Base-by-base conservation (phyloP, 2,329 filamentous ascomycete genomes). In the Fusarium sp. region DNA sequence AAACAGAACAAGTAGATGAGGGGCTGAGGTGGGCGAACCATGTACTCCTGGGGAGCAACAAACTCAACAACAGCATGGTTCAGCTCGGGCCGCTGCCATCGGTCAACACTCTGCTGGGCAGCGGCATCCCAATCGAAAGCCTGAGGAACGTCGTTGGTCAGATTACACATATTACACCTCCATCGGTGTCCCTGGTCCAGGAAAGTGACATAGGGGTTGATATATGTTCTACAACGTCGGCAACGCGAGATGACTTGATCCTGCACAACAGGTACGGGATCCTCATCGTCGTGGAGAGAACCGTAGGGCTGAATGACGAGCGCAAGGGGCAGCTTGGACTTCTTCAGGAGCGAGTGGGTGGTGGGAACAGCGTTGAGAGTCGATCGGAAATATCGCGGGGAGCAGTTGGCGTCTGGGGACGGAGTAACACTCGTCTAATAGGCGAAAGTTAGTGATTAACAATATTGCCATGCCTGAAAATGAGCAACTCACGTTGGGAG, bases 121-220 rank as follows among this genome's bases (percentile, higher is more conserved):
- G 94, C 92, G 39, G 94, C 92, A 83, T 99, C 96, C 96, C 96
- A 99, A 82, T 99, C 96, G 76, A 99, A 99, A 42, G 95, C 95
- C 84, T 99, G 96, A n/a, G 96, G 96, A 44, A 98, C 96, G 78
- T 99, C 96, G 82, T 99, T 99, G 77, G 95, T 98, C 74, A 99
- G 87, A 83, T 98, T 98, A 84, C 96, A 99, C 95, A 99, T 98
- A 85, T 99, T 99, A 86, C 96, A 99, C 80, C 96, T 92, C 96
- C 96, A 99, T 80, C 96, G 90, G 84, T 99, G 96, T 52, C 96
- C 96, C 80, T 98, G 94, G 79, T 99, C 96, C 70, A 99, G 86
- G 85, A 99, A 99, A 52, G 94, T 94, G 68, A 97, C 96, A 78
- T 96, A 99, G 18, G 96, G 95, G 82, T 98, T 98, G 87, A 98